A percentile compares a stretch with the other conserved stretches of the same genome.
phyloP scores from a whole-genome alignment of 148 eudicot species.

The Arctostaphylos glauca region DNA sequence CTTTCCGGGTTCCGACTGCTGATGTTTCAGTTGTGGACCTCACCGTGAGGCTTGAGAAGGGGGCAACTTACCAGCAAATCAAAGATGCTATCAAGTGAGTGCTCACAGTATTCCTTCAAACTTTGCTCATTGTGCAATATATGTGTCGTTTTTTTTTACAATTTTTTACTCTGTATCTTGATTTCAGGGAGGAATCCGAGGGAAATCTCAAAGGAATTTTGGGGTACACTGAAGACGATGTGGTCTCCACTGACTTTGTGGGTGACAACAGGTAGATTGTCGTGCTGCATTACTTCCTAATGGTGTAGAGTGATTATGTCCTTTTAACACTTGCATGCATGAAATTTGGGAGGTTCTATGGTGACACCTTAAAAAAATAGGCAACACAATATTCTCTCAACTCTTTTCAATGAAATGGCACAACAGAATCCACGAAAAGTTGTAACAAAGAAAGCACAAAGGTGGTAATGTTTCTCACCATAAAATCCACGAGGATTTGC shows the following conservation, averaged over 20 bases:
- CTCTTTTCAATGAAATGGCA: not conserved
- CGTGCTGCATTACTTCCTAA: not conserved
- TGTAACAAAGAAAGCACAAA: too few relatives aligned
- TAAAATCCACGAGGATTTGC: too few relatives aligned
- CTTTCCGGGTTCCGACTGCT: constrained; percentile 71
- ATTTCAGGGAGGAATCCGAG: constrained; percentile 61
- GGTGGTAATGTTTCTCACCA: too few relatives aligned
- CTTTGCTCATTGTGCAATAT: not conserved
- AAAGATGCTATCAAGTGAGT: constrained; percentile 69
- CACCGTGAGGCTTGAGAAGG: constrained; percentile 65
- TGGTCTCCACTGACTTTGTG: constrained; percentile 62
- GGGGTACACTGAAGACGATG: constrained; percentile 73
- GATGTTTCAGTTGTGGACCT: constrained; percentile 80
- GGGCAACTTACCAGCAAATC: constrained; percentile 52
- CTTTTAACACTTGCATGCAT: not conserved
- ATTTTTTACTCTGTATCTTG: not conserved
- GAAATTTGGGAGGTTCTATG: not conserved
- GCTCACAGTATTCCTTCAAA: not conserved
- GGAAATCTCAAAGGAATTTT: constrained; percentile 62
- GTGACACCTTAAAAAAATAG: not conserved
- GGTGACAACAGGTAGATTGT: constrained; percentile 52
- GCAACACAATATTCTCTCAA: not conserved
- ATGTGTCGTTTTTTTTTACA: not conserved
- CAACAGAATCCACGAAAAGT: too few relatives aligned
- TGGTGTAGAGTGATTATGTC: not conserved